Percentiles rank a stretch among this genome's conserved stretches.
Conservation (phyloP, 1,284 basidiomycete genomes). For the Trametes sp. region DNA sequence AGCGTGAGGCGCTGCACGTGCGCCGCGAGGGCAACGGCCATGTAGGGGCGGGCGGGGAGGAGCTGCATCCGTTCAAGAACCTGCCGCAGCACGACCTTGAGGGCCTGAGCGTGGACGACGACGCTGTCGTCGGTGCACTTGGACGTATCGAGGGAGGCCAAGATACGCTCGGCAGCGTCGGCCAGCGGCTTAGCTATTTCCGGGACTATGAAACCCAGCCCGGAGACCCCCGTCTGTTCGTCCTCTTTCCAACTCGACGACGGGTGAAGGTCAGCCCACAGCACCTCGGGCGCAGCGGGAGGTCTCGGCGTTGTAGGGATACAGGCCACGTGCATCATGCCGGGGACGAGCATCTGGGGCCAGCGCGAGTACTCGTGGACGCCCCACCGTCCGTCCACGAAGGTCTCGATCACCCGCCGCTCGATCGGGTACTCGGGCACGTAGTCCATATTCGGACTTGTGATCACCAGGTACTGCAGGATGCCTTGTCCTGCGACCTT, state of each 20-base stretch:
- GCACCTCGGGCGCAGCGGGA: background rate
- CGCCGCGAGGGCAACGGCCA: slow-evolving; percentile 2
- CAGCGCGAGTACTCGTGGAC: slow-evolving; percentile 9
- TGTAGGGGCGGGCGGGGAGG: background rate
- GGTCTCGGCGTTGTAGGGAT: slow-evolving; percentile 1
- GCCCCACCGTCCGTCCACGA: slow-evolving; percentile 13
- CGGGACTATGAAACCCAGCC: slow-evolving; percentile 2
- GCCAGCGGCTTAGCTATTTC: background rate
- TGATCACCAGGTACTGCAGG: background rate
- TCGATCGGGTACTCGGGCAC: slow-evolving; percentile 12
- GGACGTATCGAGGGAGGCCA: background rate
- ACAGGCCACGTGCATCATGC: slow-evolving; percentile 4
- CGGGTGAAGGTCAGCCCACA: background rate
- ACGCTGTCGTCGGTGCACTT: background rate
- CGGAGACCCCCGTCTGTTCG: background rate
- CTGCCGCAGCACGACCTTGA: slow-evolving; percentile 5
- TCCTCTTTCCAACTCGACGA: background rate
- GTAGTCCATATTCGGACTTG: slow-evolving; percentile 6
- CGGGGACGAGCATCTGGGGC: slow-evolving; percentile 9
- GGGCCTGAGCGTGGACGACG: background rate
- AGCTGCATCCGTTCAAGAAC: slow-evolving; percentile 6
- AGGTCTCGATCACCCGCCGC: background rate
- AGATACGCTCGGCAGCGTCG: background rate
- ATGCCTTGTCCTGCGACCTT: slow-evolving; percentile 3
- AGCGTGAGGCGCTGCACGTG: slow-evolving; percentile 15